Evolutionary conservation across 2,329 filamentous ascomycete species (phyloP).

Genomic region (Plectosphaerella sp.): DNA sequence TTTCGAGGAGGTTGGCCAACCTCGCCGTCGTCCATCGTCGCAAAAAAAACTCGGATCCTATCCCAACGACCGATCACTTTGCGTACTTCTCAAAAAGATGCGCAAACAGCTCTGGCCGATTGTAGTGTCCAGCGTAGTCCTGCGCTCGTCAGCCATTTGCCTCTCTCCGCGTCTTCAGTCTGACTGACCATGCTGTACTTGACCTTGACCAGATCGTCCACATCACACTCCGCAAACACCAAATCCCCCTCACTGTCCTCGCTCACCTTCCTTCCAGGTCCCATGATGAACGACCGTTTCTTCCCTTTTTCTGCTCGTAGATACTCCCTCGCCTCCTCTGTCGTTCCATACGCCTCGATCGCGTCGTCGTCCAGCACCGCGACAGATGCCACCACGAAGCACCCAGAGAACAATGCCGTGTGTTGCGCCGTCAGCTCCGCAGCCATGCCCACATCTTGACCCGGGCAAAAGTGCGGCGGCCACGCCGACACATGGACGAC

Average conservation of each 20-base stretch:
- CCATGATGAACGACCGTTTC: constrained; percentile 5
- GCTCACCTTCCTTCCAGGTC: constrained; percentile 1
- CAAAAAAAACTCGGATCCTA: no score
- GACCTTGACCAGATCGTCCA: constrained; percentile 3
- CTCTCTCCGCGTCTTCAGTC: background rate
- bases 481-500: constrained; percentile 11
- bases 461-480: constrained; percentile 9
- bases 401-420: constrained; percentile 4
- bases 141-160: background rate
- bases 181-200: constrained; percentile 5
- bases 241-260: constrained; percentile 6
- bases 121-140: constrained; percentile 13
- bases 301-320: constrained; percentile 2
- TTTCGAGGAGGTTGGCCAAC: no score
- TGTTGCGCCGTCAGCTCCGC: background rate
- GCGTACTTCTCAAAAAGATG: background rate
- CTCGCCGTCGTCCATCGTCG: no score
- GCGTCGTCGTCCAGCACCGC: constrained; percentile 7
- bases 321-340: background rate
- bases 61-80: background rate
- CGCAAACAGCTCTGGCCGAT: constrained; percentile 10
- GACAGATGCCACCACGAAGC: constrained; percentile 11
- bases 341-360: constrained; percentile 6
- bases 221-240: constrained; percentile 9
- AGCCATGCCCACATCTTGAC: background rate